These are phyloP conservation scores for Xylaria sp. DNA, from an alignment of 2,329 filamentous ascomycete genomes.

Conservation along the genomic window DNA sequence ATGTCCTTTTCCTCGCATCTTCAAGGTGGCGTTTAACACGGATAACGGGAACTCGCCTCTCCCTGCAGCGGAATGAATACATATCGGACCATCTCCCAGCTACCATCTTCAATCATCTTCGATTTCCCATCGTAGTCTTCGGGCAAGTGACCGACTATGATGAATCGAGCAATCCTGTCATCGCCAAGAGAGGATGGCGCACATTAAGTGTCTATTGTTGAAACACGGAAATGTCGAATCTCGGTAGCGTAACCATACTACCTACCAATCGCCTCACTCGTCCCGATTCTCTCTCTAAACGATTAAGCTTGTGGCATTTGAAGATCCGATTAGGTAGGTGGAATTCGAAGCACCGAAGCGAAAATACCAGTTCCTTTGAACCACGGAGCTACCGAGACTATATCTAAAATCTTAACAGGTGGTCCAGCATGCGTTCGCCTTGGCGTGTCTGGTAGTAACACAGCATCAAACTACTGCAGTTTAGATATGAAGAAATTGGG, in stretches of 20 bases:
- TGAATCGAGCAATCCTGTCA: slow-evolving; percentile 1
- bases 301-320: background rate
- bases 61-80: slow-evolving; percentile 18
- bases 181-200: background rate
- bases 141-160: background rate
- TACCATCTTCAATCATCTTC: background rate
- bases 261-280: background rate
- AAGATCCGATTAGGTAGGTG: slow-evolving; percentile 16
- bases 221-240: slow-evolving; percentile 19
- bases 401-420: background rate
- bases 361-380: slow-evolving; percentile 17
- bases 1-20: slow-evolving; percentile 19
- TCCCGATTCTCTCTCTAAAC: background rate
- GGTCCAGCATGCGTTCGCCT: background rate
- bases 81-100: slow-evolving; percentile 5
- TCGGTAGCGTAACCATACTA: background rate
- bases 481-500: background rate
- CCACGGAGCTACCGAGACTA: slow-evolving; percentile 14
- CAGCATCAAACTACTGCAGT: slow-evolving; percentile 1
- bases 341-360: slow-evolving; percentile 7
- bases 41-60: slow-evolving; percentile 16
- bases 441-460: background rate
- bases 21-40: slow-evolving; percentile 16
- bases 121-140: slow-evolving; percentile 9
- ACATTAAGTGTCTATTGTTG: slow-evolving; percentile 1